A percentile compares a stretch with the other conserved stretches of the same genome.
Evolutionary conservation across 306 rosid species (phyloP).

Genomic region (Hippophae tibetana): DNA sequence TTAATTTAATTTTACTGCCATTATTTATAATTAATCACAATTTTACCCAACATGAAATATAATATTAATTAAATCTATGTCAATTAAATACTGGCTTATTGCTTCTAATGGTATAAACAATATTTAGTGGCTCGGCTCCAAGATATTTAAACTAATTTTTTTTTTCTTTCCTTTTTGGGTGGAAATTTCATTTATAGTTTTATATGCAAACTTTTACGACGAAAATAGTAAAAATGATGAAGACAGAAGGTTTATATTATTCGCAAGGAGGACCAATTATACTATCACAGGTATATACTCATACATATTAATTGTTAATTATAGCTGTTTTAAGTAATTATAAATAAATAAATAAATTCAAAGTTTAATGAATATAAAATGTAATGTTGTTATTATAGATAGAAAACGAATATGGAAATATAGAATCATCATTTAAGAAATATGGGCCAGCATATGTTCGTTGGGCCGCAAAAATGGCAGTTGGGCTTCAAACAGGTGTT

Average conservation of each 20-base stretch:
- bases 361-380: no score
- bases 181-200: slow-evolving; percentile 25
- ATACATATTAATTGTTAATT: no score
- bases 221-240: slow-evolving; percentile 59
- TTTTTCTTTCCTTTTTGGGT: not conserved
- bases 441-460: slow-evolving; percentile 34
- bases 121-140: no score
- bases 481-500: slow-evolving; percentile 51
- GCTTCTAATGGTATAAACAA: no score
- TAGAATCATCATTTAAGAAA: slow-evolving; percentile 40
- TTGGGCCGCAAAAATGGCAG: slow-evolving; percentile 75
- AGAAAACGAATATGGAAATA: slow-evolving; percentile 61
- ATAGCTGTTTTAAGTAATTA: not conserved
- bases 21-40: no score
- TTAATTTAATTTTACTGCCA: not conserved
- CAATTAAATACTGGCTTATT: no score
- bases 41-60: no score
- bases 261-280: slow-evolving; percentile 83
- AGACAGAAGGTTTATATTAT: slow-evolving; percentile 53
- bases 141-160: not conserved
- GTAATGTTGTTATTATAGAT: slow-evolving; percentile 22
- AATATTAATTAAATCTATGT: no score
- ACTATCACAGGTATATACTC: slow-evolving; percentile 40
- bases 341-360: no score
- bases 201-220: slow-evolving; percentile 71